phyloP scores from a whole-genome alignment of 495 filamentous ascomycete species.

The Xylaria flabelliformis region DNA sequence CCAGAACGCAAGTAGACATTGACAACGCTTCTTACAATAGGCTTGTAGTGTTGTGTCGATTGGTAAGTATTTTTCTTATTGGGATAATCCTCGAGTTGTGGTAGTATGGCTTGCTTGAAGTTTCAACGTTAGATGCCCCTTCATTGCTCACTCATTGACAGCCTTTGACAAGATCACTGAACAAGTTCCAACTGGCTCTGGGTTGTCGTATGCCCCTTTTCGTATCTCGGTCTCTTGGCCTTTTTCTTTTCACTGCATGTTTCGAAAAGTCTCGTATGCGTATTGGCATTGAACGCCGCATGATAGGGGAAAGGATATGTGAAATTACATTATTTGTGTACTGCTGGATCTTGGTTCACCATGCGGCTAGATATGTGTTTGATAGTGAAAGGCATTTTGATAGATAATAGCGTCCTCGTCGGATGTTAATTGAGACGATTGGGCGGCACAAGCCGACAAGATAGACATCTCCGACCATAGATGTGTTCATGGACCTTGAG shows the following conservation, averaged over 20 bases:
- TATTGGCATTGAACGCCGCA: neutral
- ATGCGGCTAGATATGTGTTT: neutral
- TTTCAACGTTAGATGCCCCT: too few relatives aligned
- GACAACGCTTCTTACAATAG: neutral
- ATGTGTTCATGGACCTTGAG: too few relatives aligned
- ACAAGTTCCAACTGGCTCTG: neutral
- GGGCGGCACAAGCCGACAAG: neutral
- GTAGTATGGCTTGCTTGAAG: too few relatives aligned
- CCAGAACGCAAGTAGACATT: neutral
- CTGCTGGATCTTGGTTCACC: neutral
- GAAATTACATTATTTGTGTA: neutral
- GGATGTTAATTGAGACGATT: neutral
- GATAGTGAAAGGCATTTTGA: neutral
- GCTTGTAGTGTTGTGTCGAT: too few relatives aligned
- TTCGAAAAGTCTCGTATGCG: neutral
- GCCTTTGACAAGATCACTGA: neutral
- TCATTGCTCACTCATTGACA: neutral
- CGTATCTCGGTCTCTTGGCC: neutral
- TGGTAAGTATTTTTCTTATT: too few relatives aligned
- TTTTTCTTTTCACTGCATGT: neutral
- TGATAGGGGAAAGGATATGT: slow-evolving; percentile 4
- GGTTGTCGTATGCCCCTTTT: neutral
- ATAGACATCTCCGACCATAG: neutral
- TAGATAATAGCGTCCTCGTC: neutral
- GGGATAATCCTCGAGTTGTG: too few relatives aligned